A percentile compares a stretch with the other conserved stretches of the same genome.
phyloP scores from a whole-genome alignment of 805 yeast species.

The Candida andamanensis region DNA sequence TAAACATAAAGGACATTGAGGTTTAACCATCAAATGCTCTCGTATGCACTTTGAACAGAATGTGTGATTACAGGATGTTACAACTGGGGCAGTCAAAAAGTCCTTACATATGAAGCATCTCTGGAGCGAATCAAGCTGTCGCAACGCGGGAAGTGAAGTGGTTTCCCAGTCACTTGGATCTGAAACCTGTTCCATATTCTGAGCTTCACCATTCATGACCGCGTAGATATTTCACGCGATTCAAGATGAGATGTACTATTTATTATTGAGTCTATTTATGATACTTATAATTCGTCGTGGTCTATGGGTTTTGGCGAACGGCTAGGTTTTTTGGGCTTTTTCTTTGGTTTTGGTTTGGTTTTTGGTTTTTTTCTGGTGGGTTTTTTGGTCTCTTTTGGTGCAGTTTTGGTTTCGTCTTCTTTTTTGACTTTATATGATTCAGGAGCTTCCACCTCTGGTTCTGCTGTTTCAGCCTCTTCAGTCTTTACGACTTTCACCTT shows the following conservation, averaged over 20 bases:
- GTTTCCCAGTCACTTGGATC: conserved; percentile 71
- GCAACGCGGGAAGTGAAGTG: conserved; percentile 50
- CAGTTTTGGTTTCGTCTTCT: conserved; percentile 1
- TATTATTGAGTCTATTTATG: not conserved
- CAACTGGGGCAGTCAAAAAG: conserved; percentile 69
- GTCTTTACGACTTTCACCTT: not conserved
- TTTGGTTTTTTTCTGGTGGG: not conserved
- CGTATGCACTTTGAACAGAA: conserved; percentile 87
- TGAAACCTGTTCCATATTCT: conserved; percentile 17
- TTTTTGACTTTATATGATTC: not conserved
- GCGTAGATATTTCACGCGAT: not conserved
- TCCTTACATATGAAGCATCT: conserved; percentile 90
- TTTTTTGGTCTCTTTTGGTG: not conserved
- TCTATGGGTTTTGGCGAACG: no score
- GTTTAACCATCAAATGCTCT: conserved; percentile 53
- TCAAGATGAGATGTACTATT: not conserved
- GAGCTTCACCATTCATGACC: conserved; percentile 1
- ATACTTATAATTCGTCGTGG: no score
- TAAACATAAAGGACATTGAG: conserved; percentile 75
- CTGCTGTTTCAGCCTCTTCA: conserved; percentile 1
- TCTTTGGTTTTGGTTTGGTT: not conserved
- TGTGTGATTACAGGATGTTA: conserved; percentile 82
- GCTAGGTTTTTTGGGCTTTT: conserved; percentile 6
- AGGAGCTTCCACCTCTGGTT: not conserved
- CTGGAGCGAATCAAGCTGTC: conserved; percentile 62